Base-by-base conservation (phyloP, 257 asterid genomes). In the Jacaranda copaia region DNA sequence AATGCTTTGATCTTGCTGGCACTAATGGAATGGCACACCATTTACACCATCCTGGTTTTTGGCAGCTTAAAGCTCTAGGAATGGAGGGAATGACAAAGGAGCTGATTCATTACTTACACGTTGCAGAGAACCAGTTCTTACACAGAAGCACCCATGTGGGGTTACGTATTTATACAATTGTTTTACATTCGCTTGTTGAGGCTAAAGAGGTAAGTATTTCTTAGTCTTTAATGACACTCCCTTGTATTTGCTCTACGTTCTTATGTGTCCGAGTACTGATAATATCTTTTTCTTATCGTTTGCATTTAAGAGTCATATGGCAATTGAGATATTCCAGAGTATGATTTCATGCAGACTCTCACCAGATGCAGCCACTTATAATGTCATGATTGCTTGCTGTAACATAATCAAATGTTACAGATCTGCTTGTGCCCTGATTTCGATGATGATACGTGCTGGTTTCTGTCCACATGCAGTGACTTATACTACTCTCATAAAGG, bases 11-110 rank as follows among this genome's bases (percentile, higher is more conserved):
- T 62, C 77, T 68, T 70, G 56, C 48, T 73, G 46, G 67, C 70
- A 57, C 19, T 36, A 57, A 49, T 45, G 43, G 60, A 68, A 79
- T 36, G 48, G 14, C 80, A 72, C 45, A 62, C 73, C 78, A 72
- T 73, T 83, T 77, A 59, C 68, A 42, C 61, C 43, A 20, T 78
- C 40, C 74, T 81, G 79, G 69, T 77, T 81, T 79, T 79, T 73
- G 79, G 80, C 89, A 94, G 98, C 81, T 94, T 82, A 86, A 78
- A 83, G 95, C 96, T 72, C 87, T 92, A 80, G 98, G 98, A 74
- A 74, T 83, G 78, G 98, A 90, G 84, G 97, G 97, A 77, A 85
- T 91, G 93, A 76, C 80, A 68, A 81, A 75, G 73, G 91, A 91
- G 83, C 84, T 92, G 86, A 62, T 86, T 75, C 85, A 80, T 51